A percentile compares a stretch with the other conserved stretches of the same genome.
phyloP scores from a whole-genome alignment of 257 asterid species.

The Ehretia macrophylla region DNA sequence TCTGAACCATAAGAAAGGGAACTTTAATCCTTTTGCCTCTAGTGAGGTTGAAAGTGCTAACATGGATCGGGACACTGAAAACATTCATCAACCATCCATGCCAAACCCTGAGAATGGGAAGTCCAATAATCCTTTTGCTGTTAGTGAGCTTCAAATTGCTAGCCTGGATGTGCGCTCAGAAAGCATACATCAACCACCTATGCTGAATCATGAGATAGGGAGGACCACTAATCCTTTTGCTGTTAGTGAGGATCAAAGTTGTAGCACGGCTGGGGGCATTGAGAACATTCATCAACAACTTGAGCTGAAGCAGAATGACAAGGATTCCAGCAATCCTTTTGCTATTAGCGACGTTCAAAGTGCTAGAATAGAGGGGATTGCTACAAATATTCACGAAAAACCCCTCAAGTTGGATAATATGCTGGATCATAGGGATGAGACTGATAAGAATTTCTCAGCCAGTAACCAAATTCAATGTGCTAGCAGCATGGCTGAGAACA shows the following conservation, averaged over 20 bases:
- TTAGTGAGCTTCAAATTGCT: neutral
- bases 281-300: neutral
- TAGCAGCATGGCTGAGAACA: conserved; percentile 16
- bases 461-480: conserved; percentile 14
- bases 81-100: conserved; percentile 4
- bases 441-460: neutral
- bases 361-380: neutral
- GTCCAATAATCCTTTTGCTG: neutral
- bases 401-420: conserved; percentile 9
- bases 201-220: too few relatives aligned
- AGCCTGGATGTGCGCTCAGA: neutral
- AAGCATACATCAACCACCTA: neutral
- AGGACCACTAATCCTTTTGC: neutral
- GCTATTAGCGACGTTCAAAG: conserved; percentile 1
- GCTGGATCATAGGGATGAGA: conserved; percentile 1
- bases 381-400: conserved; percentile 10
- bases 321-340: neutral
- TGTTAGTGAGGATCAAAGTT: neutral
- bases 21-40: neutral
- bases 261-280: neutral
- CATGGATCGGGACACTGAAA: neutral
- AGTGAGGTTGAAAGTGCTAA: neutral
- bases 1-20: neutral
- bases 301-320: neutral
- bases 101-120: too few relatives aligned